These are phyloP conservation scores for Lentinula sp. DNA, from an alignment of 768 basidiomycete species.

Conservation along the genomic window DNA sequence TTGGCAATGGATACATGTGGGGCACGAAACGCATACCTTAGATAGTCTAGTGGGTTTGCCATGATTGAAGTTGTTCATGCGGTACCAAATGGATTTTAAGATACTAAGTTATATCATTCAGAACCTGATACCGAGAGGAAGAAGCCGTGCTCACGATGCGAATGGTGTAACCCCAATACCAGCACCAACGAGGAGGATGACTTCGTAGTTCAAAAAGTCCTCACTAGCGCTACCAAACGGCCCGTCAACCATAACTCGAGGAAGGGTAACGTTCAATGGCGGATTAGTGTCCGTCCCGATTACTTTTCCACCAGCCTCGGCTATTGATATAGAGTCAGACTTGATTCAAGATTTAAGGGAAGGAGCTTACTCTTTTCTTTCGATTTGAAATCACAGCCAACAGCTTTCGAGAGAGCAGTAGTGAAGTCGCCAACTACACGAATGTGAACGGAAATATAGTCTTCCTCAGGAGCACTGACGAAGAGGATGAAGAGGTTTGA, in stretches of 20 bases:
- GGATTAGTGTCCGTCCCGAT: slow-evolving; percentile 52
- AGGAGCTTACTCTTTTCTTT: slow-evolving; percentile 35
- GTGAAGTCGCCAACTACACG: slow-evolving; percentile 93
- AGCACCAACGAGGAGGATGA: slow-evolving; percentile 83
- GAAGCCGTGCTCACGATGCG: slow-evolving; percentile 63
- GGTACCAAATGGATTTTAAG: slow-evolving; percentile 91
- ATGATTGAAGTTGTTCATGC: slow-evolving; percentile 82
- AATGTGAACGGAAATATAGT: slow-evolving; percentile 91
- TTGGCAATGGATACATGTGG: too few relatives aligned
- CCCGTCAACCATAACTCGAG: slow-evolving; percentile 93
- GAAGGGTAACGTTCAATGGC: slow-evolving; percentile 67
- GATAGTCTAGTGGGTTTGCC: slow-evolving; percentile 72
- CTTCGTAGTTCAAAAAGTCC: slow-evolving; percentile 87
- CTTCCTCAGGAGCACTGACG: slow-evolving; percentile 86
- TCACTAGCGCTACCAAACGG: slow-evolving; percentile 92
- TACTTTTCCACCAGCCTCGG: slow-evolving; percentile 48
- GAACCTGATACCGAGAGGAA: neutral
- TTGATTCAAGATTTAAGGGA: neutral
- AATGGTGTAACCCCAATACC: slow-evolving; percentile 98
- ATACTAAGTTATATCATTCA: slow-evolving; percentile 38
- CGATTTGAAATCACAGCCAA: slow-evolving; percentile 79
- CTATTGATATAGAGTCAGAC: neutral
- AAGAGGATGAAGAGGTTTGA: neutral
- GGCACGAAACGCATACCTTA: slow-evolving; percentile 41
- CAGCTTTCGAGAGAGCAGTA: slow-evolving; percentile 65